Evolutionary conservation across 169 alveolate genomes (phyloP).

Genomic region (Gregarina niphandrodes): DNA sequence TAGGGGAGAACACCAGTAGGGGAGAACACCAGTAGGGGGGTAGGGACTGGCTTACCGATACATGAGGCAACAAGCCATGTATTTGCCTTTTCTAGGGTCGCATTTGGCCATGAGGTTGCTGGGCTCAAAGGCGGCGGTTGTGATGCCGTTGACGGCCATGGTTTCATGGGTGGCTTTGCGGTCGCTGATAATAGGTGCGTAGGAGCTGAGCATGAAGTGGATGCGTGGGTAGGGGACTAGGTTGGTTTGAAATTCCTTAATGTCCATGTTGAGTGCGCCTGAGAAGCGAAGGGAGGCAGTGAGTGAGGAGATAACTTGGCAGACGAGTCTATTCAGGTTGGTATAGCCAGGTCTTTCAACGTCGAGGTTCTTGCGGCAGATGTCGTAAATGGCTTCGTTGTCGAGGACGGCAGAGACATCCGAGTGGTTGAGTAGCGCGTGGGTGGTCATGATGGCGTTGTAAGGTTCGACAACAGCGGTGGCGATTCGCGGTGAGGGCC

Average conservation of each 20-base stretch:
- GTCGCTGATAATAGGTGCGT: conserved; percentile 73
- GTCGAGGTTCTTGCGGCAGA: conserved; percentile 58
- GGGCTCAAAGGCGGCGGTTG: conserved; percentile 79
- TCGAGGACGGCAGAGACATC: conserved; percentile 77
- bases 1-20: no score
- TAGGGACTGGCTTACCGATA: no score
- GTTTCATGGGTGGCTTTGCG: conserved; percentile 76
- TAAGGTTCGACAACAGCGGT: conserved; percentile 82
- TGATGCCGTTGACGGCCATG: conserved; percentile 69
- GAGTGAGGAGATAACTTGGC: conserved; percentile 58
- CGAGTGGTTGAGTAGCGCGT: conserved; percentile 67
- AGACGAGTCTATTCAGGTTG: conserved; percentile 69
- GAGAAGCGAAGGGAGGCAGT: conserved; percentile 82
- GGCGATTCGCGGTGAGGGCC: conserved; percentile 73
- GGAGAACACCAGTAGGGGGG: neutral
- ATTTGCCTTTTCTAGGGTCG: conserved; percentile 72
- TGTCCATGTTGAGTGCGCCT: conserved; percentile 75
- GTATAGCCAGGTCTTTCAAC: conserved; percentile 67
- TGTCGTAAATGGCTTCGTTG: conserved; percentile 72
- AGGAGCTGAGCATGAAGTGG: conserved; percentile 76
- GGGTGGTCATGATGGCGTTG: conserved; percentile 74
- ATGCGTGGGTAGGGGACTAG: conserved; percentile 84
- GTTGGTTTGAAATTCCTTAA: conserved; percentile 77
- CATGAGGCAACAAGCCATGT: conserved; percentile 67
- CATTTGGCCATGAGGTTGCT: conserved; percentile 77